phyloP scores from a whole-genome alignment of 805 yeast genomes.

The Cyberlindnera americana region DNA sequence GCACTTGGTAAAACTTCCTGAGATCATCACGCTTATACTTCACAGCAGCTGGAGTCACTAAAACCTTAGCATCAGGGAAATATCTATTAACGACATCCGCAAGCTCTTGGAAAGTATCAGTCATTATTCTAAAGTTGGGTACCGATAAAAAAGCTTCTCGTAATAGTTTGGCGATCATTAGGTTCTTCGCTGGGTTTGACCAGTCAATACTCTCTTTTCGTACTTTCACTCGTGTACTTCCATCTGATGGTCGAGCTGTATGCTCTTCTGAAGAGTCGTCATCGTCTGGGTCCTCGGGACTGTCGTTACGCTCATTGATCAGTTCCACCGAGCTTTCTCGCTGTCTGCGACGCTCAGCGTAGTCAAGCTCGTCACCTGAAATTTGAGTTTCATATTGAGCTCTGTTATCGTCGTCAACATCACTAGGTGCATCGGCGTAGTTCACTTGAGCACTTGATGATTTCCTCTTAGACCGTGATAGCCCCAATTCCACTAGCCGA shows the following conservation, averaged over 20 bases:
- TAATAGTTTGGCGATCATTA: constrained; percentile 7
- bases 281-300: background rate
- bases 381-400: background rate
- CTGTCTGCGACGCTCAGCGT: too few species aligned
- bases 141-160: constrained; percentile 2
- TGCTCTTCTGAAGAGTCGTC: constrained; percentile 3
- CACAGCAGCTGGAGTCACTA: constrained; percentile 1
- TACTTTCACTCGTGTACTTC: background rate
- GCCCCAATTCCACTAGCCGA: background rate
- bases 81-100: constrained; percentile 4
- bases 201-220: constrained; percentile 9
- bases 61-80: constrained; percentile 8
- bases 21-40: constrained; percentile 12
- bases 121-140: constrained; percentile 4
- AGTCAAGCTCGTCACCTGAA: background rate
- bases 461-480: background rate
- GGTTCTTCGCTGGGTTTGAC: constrained; percentile 10
- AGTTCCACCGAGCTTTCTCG: background rate
- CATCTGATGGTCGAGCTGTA: too few species aligned
- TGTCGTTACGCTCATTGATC: background rate
- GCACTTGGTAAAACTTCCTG: constrained; percentile 8
- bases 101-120: constrained; percentile 3
- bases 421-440: constrained; percentile 2
- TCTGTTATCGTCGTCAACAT: constrained; percentile 1
- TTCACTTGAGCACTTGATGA: background rate